Percentiles rank a stretch among this genome's conserved stretches.
phyloP scores from a whole-genome alignment of 306 rosid genomes.

The Sphenostylis stenocarpa region DNA sequence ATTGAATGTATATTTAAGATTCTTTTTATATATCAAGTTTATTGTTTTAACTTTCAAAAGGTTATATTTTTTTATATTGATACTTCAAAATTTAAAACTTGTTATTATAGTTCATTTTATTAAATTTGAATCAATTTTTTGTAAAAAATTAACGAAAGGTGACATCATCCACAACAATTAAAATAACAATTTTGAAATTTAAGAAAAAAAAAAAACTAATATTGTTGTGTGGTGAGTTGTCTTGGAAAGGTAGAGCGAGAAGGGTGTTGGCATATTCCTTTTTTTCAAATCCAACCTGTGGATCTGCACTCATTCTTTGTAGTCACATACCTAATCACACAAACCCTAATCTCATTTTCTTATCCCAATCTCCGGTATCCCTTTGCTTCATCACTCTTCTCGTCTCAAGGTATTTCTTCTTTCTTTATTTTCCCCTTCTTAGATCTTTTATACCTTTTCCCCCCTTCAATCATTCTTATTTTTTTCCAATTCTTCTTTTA shows the following conservation, averaged over 20 bases:
- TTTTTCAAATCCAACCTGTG: neutral
- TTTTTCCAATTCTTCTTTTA: neutral
- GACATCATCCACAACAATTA: too few relatives aligned
- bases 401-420: conserved; percentile 46
- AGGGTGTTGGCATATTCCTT: neutral
- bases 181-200: too few relatives aligned
- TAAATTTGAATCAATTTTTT: too few relatives aligned
- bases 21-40: too few relatives aligned
- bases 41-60: too few relatives aligned
- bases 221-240: neutral
- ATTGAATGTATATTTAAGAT: too few relatives aligned
- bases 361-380: neutral
- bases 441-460: neutral
- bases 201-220: too few relatives aligned
- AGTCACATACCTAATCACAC: neutral
- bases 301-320: neutral
- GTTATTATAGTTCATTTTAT: too few relatives aligned
- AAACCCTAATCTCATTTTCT: neutral
- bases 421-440: neutral
- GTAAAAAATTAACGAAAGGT: too few relatives aligned
- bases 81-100: too few relatives aligned
- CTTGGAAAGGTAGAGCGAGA: neutral
- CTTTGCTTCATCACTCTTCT: conserved; percentile 3
- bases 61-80: too few relatives aligned
- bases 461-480: neutral